Evolutionary conservation across 148 eudicot genomes (phyloP).

Genomic region (Fallopia convolvulus): DNA sequence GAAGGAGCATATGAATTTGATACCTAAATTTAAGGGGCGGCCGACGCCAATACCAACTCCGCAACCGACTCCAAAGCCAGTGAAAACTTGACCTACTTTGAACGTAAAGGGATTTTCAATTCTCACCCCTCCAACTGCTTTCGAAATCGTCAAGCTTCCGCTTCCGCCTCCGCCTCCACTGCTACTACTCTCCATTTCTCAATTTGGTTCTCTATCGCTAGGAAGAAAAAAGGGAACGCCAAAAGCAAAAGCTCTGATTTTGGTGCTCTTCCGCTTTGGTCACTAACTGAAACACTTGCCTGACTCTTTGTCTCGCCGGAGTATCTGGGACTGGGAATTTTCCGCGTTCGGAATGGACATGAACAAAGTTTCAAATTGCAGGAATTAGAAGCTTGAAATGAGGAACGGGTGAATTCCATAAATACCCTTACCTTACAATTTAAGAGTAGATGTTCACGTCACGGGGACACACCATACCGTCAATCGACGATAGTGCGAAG

Average conservation of each 20-base stretch:
- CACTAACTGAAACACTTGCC: neutral
- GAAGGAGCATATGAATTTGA: neutral
- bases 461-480: neutral
- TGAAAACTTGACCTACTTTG: conserved; percentile 74
- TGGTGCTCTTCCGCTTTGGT: neutral
- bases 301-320: neutral
- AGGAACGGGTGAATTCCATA: neutral
- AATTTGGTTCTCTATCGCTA: neutral
- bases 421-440: neutral
- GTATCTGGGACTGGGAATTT: neutral
- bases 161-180: neutral
- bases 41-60: conserved; percentile 95
- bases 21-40: conserved; percentile 80
- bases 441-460: neutral
- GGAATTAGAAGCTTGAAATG: neutral
- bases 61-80: conserved; percentile 88
- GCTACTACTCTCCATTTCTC: conserved; percentile 14
- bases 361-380: neutral
- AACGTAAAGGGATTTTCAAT: conserved; percentile 72
- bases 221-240: neutral
- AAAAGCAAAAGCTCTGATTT: neutral
- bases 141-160: conserved; percentile 15
- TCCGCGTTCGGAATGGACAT: neutral
- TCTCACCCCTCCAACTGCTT: conserved; percentile 18
- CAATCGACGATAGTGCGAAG: neutral